Conservation (phyloP, 139 green algal species). For the Ettlia oleoabundans region DNA sequence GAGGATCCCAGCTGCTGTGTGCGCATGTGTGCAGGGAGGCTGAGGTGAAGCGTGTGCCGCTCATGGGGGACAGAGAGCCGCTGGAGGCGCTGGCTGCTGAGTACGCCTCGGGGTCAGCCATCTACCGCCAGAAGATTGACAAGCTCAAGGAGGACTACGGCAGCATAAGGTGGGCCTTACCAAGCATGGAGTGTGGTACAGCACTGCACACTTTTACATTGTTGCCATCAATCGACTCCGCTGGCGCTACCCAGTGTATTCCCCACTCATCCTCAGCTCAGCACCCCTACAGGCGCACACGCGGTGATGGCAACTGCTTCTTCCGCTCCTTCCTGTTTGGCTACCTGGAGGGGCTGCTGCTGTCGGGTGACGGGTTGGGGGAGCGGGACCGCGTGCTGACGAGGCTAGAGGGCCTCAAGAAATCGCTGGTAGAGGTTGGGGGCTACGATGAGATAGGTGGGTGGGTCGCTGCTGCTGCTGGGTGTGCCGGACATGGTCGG, state of each 20-base stretch:
- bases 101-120: constrained; percentile 69
- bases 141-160: constrained; percentile 61
- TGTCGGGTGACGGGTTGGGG: constrained; percentile 39
- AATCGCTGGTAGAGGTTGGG: constrained; percentile 56
- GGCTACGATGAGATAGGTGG: constrained; percentile 61
- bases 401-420: constrained; percentile 33
- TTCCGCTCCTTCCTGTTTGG: constrained; percentile 78
- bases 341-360: constrained; percentile 79
- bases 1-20: no score
- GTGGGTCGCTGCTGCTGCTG: background rate
- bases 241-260: background rate
- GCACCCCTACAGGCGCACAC: constrained; percentile 27
- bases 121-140: constrained; percentile 81
- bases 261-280: background rate
- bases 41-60: background rate
- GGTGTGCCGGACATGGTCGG: background rate
- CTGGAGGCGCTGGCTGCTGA: constrained; percentile 51
- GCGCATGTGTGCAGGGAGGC: background rate
- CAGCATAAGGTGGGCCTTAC: constrained; percentile 52
- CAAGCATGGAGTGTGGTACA: background rate
- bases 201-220: no score
- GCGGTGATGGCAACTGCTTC: constrained; percentile 86
- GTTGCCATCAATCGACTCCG: no score
- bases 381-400: constrained; percentile 52
- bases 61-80: constrained; percentile 33